A percentile compares a stretch with the other conserved stretches of the same genome.
Conservation (phyloP, 805 yeast genomes). For the Candida boleticola region DNA sequence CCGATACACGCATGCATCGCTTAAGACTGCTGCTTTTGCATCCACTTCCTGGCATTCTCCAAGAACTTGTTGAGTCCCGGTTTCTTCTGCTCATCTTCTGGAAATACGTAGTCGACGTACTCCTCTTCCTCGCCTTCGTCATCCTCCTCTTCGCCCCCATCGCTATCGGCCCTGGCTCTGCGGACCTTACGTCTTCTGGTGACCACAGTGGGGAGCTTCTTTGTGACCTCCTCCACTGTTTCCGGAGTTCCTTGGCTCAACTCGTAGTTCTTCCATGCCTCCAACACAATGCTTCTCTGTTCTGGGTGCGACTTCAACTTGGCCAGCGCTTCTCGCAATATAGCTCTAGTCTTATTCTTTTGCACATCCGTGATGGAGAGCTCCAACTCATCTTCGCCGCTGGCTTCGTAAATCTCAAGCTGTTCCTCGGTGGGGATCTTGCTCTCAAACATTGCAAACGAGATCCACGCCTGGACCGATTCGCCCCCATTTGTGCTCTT, state of each 20-base stretch:
- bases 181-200: conserved; percentile 43
- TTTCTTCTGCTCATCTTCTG: conserved; percentile 49
- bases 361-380: conserved; percentile 52
- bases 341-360: conserved; percentile 46
- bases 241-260: conserved; percentile 52
- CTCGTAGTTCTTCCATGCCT: conserved; percentile 68
- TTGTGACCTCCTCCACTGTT: conserved; percentile 31
- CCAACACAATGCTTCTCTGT: conserved; percentile 49
- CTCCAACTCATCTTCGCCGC: conserved; percentile 50
- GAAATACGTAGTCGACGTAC: conserved; percentile 60
- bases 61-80: conserved; percentile 35
- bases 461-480: conserved; percentile 53
- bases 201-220: conserved; percentile 54
- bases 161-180: no score
- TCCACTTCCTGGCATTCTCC: conserved; percentile 42
- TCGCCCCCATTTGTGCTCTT: conserved; percentile 16
- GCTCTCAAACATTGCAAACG: conserved; percentile 69
- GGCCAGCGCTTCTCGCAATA: conserved; percentile 55
- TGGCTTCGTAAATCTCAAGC: conserved; percentile 40
- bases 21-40: conserved; percentile 11
- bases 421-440: conserved; percentile 59
- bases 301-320: conserved; percentile 32
- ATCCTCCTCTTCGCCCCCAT: conserved; percentile 43
- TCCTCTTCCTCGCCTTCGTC: conserved; percentile 48
- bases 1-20: no score